Conservation (phyloP, 805 yeast species). For the Candida quercuum region DNA sequence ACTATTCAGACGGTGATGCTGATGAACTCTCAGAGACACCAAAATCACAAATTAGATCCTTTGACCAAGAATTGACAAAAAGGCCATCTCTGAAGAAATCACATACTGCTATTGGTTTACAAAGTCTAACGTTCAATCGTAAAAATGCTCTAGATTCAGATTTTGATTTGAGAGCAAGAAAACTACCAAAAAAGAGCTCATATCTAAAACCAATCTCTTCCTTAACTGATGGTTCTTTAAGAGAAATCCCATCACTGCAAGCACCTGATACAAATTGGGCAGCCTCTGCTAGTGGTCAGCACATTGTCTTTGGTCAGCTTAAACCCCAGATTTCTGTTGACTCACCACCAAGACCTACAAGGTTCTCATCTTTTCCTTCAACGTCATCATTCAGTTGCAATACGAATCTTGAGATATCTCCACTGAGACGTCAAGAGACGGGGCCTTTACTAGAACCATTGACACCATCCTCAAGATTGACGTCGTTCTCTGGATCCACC, state of each 20-base stretch:
- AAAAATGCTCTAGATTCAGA: conserved; percentile 8
- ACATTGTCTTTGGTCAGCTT: conserved; percentile 26
- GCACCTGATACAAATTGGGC: conserved; percentile 37
- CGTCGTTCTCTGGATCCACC: conserved; percentile 11
- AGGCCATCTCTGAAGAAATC: conserved; percentile 21
- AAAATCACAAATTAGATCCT: conserved; percentile 17
- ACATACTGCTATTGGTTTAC: conserved; percentile 24
- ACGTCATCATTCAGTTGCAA: conserved; percentile 64
- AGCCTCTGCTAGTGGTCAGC: conserved; percentile 36
- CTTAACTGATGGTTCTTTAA: conserved; percentile 15
- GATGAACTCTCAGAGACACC: conserved; percentile 15
- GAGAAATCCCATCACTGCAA: conserved; percentile 29
- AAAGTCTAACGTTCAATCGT: conserved; percentile 12
- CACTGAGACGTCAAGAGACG: conserved; percentile 50
- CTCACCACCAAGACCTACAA: conserved; percentile 12
- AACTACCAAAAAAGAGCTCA: conserved; percentile 18
- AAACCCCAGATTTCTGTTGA: conserved; percentile 9
- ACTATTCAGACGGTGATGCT: conserved; percentile 5
- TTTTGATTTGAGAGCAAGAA: conserved; percentile 11
- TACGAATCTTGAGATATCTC: conserved; percentile 60
- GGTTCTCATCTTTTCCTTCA: conserved; percentile 33
- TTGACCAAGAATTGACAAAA: conserved; percentile 7
- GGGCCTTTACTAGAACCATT: conserved; percentile 65
- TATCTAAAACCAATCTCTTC: conserved; percentile 12
- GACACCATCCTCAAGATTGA: conserved; percentile 41